Conservation (phyloP, 2,329 filamentous ascomycete genomes). For the Aspergillus ochraceus region DNA sequence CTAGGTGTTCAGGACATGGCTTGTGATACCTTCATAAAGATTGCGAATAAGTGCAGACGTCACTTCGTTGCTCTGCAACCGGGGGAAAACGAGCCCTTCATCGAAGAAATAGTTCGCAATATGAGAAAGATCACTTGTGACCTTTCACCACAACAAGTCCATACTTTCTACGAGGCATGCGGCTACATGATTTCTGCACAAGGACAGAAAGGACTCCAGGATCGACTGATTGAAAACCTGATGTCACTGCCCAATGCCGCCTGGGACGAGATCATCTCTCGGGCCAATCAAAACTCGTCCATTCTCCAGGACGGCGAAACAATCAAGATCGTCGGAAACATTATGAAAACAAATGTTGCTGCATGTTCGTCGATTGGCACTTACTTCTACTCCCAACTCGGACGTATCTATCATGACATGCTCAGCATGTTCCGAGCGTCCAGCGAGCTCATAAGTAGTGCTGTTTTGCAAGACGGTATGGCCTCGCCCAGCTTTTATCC, state of each 20-base stretch:
- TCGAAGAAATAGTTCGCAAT: constrained; percentile 95
- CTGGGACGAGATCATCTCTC: constrained; percentile 92
- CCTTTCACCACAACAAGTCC: constrained; percentile 91
- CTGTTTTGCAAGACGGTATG: constrained; percentile 79
- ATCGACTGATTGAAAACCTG: constrained; percentile 83
- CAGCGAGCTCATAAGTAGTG: constrained; percentile 93
- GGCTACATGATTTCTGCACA: constrained; percentile 99
- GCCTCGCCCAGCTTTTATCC: constrained; percentile 4
- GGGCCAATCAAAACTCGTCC: constrained; percentile 79
- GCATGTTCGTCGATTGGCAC: constrained; percentile 93
- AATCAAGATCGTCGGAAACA: constrained; percentile 98
- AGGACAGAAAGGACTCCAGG: constrained; percentile 90
- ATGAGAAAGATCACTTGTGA: constrained; percentile 96
- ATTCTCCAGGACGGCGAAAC: constrained; percentile 90
- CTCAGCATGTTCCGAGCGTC: constrained; percentile 97
- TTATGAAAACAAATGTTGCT: constrained; percentile 99
- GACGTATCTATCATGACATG: constrained; percentile 97
- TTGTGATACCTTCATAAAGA: constrained; percentile 99
- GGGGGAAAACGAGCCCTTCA: constrained; percentile 92
- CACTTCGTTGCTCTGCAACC: constrained; percentile 97
- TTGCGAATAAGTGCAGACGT: constrained; percentile 94
- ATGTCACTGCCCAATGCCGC: constrained; percentile 93
- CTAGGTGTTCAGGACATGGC: constrained; percentile 97
- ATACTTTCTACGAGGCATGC: constrained; percentile 98
- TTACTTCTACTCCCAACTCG: constrained; percentile 98